Evolutionary conservation across 371 early-diverging fungal species (phyloP).

Genomic region (Mucor racemosus): DNA sequence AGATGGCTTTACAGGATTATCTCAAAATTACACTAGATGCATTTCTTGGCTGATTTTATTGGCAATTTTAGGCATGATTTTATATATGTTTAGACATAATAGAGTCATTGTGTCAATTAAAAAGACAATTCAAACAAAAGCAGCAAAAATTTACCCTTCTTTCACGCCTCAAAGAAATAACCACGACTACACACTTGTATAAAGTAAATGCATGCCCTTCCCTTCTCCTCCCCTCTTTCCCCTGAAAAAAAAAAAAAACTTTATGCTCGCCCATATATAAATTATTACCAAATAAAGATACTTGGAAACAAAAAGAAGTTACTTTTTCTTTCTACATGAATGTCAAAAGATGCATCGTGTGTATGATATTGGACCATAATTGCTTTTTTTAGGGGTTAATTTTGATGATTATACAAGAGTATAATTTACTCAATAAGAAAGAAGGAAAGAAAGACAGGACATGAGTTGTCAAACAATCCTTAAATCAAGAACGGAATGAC

Average conservation of each 20-base stretch:
- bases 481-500: neutral
- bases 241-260: neutral
- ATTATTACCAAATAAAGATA: neutral
- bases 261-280: constrained; percentile 6
- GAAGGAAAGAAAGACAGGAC: too few species aligned
- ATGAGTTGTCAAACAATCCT: neutral
- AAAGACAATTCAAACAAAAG: constrained; percentile 21
- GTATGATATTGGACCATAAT: too few species aligned
- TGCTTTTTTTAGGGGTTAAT: neutral
- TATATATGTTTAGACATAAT: constrained; percentile 27
- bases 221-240: neutral
- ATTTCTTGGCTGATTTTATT: constrained; percentile 26
- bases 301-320: constrained; percentile 4
- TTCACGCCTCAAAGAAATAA: neutral
- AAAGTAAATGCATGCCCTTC: neutral
- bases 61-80: constrained; percentile 12
- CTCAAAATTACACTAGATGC: constrained; percentile 12
- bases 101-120: constrained; percentile 20
- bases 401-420: too few species aligned
- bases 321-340: neutral
- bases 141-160: constrained; percentile 19
- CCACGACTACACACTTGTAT: constrained; percentile 29
- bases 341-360: neutral
- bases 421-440: too few species aligned
- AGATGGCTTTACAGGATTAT: neutral